A percentile compares a stretch with the other conserved stretches of the same genome.
These are phyloP conservation scores for Myriosclerotinia duriaeana DNA, from an alignment of 2,329 filamentous ascomycete species.

Conservation along the genomic window DNA sequence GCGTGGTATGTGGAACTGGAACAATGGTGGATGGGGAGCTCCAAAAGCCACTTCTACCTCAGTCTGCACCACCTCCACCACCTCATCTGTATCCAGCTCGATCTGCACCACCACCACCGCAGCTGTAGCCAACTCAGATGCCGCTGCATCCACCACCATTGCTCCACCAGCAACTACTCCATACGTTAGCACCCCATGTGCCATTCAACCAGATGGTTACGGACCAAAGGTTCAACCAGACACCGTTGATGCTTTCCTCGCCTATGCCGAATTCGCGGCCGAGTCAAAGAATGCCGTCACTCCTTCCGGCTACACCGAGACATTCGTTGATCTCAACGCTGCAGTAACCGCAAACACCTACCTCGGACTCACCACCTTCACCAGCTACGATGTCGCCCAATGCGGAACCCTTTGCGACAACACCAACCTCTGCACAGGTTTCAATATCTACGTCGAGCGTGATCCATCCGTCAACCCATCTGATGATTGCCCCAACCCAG, in stretches of 20 bases:
- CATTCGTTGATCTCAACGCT: constrained; percentile 39
- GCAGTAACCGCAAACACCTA: constrained; percentile 31
- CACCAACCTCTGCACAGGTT: constrained; percentile 34
- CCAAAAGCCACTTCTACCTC: neutral
- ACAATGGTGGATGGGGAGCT: neutral
- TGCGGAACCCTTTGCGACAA: constrained; percentile 36
- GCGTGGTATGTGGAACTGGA: neutral
- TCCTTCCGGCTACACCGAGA: constrained; percentile 39
- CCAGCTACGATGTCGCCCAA: constrained; percentile 35
- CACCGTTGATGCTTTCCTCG: constrained; percentile 39
- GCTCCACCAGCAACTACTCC: constrained; percentile 2
- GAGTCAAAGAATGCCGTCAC: constrained; percentile 34
- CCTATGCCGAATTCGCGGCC: constrained; percentile 29
- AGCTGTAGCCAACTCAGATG: neutral
- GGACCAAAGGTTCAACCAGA: constrained; percentile 41
- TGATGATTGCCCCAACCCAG: constrained; percentile 39
- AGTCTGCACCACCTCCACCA: neutral
- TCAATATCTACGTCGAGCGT: constrained; percentile 42
- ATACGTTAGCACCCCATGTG: constrained; percentile 10
- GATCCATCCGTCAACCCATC: constrained; percentile 39
- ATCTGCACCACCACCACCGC: neutral
- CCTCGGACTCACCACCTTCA: constrained; percentile 36
- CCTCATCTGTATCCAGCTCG: neutral
- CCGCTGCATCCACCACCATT: neutral
- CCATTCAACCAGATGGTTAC: constrained; percentile 31